Conservation (phyloP, 139 green algal species). For the Yamagishiella unicocca region DNA sequence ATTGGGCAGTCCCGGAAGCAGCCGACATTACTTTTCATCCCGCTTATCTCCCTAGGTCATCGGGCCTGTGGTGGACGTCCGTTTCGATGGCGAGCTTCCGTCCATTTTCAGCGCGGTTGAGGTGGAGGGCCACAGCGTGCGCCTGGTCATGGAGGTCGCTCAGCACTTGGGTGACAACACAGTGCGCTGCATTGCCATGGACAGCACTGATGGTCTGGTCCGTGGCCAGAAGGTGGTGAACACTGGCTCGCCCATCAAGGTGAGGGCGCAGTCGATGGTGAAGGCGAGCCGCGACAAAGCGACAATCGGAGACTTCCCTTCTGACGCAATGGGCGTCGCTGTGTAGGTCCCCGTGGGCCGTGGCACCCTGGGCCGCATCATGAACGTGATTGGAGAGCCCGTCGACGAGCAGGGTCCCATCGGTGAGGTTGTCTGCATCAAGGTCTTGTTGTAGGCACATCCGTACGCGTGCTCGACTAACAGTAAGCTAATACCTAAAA, state of each 20-base stretch:
- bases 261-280: constrained; percentile 42
- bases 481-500: constrained; percentile 63
- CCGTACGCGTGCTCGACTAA: too few relatives aligned
- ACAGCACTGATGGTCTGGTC: constrained; percentile 96
- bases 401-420: constrained; percentile 98
- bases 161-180: constrained; percentile 99
- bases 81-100: constrained; percentile 96
- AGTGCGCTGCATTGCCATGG: constrained; percentile 98
- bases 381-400: constrained; percentile 99
- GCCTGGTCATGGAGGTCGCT: constrained; percentile 98
- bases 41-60: constrained; percentile 84
- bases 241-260: constrained; percentile 95
- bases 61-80: constrained; percentile 97
- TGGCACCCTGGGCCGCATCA: constrained; percentile 98
- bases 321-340: not conserved
- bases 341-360: constrained; percentile 94
- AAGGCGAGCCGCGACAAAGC: not conserved
- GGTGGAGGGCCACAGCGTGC: constrained; percentile 86
- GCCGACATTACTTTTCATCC: not conserved
- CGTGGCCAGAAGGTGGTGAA: constrained; percentile 94
- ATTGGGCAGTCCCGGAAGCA: not conserved
- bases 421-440: too few relatives aligned
- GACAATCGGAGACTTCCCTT: too few relatives aligned
- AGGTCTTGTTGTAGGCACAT: too few relatives aligned
- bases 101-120: constrained; percentile 94